Evolutionary conservation across 2,329 filamentous ascomycete genomes (phyloP).

Genomic region (Myriangium duriaei): DNA sequence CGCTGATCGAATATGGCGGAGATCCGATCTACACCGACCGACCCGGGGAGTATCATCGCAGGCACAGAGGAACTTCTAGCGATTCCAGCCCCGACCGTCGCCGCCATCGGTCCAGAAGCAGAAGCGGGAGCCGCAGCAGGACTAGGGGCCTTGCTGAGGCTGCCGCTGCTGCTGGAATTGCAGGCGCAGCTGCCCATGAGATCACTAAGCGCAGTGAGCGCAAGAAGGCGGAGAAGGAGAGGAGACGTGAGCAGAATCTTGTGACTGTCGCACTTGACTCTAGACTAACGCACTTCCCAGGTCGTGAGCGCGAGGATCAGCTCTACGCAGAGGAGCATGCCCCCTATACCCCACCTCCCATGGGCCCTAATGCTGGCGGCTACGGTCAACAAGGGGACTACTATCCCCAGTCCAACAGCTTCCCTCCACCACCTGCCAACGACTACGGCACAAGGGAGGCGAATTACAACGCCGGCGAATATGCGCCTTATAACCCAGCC

Average conservation of each 20-base stretch:
- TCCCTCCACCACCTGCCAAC: constrained; percentile 30
- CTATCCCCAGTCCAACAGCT: constrained; percentile 36
- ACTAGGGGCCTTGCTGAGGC: constrained; percentile 41
- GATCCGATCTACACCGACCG: constrained; percentile 45
- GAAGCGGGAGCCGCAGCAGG: constrained; percentile 35
- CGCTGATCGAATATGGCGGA: constrained; percentile 52
- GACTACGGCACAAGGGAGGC: constrained; percentile 20
- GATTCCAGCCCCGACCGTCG: constrained; percentile 29
- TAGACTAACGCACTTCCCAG: constrained; percentile 9
- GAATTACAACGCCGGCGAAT: constrained; percentile 17
- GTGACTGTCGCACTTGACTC: not conserved
- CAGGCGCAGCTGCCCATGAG: constrained; percentile 43
- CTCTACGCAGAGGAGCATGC: constrained; percentile 17
- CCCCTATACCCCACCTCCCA: constrained; percentile 23
- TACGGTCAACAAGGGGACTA: constrained; percentile 21
- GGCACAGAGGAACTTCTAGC: constrained; percentile 31
- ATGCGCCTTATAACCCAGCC: constrained; percentile 31
- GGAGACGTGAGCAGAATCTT: constrained; percentile 32
- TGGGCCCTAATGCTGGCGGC: constrained; percentile 20
- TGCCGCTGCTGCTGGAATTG: constrained; percentile 45
- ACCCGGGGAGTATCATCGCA: constrained; percentile 29
- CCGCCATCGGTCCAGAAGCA: constrained; percentile 22
- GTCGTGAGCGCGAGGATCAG: constrained; percentile 17
- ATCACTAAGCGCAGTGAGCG: constrained; percentile 44
- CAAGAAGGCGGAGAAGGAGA: constrained; percentile 41